These are phyloP conservation scores for Xerocomus potaroensis DNA, from an alignment of 768 basidiomycete genomes.

Conservation along the genomic window DNA sequence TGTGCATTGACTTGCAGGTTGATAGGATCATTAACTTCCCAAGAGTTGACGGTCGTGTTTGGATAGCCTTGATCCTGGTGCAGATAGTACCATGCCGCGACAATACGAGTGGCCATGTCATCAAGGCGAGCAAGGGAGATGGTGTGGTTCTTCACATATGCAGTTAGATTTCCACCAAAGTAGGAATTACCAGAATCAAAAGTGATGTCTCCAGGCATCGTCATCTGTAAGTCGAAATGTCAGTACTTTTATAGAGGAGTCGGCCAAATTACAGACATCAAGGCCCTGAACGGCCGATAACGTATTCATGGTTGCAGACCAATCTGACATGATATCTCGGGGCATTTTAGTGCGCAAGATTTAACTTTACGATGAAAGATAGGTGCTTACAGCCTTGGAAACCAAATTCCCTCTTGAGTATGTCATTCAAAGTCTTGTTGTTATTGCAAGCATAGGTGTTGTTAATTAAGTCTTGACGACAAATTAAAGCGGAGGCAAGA, in stretches of 20 bases:
- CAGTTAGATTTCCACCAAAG: slow-evolving; percentile 58
- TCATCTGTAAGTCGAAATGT: slow-evolving; percentile 53
- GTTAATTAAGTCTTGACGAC: slow-evolving; percentile 45
- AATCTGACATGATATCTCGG: slow-evolving; percentile 55
- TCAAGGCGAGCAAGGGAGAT: slow-evolving; percentile 58
- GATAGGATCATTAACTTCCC: slow-evolving; percentile 26
- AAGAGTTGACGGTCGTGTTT: slow-evolving; percentile 23
- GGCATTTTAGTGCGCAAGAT: background rate
- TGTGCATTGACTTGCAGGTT: slow-evolving; percentile 52
- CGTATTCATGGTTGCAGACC: slow-evolving; percentile 52
- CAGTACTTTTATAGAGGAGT: background rate
- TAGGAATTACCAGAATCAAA: slow-evolving; percentile 37
- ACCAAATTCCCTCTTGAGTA: slow-evolving; percentile 61
- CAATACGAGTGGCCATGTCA: slow-evolving; percentile 68
- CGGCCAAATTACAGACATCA: slow-evolving; percentile 38
- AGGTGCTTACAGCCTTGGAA: slow-evolving; percentile 55
- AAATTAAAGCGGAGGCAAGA: background rate
- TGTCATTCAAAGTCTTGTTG: slow-evolving; percentile 51
- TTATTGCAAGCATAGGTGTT: slow-evolving; percentile 64
- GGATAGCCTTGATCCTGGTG: slow-evolving; percentile 33
- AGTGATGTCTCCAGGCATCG: slow-evolving; percentile 63
- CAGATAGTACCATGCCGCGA: slow-evolving; percentile 55
- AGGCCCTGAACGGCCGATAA: slow-evolving; percentile 55
- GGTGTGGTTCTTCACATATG: slow-evolving; percentile 54
- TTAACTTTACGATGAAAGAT: background rate